These are phyloP conservation scores for Suhomyces atakaporum DNA, from an alignment of 1,139 yeast genomes.

Conservation along the genomic window DNA sequence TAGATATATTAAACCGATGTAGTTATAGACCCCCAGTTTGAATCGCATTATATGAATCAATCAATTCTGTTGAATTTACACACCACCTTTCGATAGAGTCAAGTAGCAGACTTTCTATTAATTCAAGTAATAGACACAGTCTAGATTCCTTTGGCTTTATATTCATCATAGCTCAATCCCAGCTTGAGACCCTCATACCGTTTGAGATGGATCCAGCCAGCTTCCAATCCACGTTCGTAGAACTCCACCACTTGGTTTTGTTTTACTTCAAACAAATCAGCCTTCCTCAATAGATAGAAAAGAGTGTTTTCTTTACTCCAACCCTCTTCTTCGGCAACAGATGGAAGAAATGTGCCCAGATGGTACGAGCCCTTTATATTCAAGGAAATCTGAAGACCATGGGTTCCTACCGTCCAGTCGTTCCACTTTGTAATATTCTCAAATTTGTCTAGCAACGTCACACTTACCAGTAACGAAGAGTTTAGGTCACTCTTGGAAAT, in stretches of 20 bases:
- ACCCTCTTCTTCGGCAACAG: slow-evolving; percentile 85
- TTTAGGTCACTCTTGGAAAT: slow-evolving; percentile 58
- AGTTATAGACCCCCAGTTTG: no score
- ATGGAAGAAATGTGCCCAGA: slow-evolving; percentile 86
- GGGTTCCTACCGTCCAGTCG: slow-evolving; percentile 81
- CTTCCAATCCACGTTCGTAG: slow-evolving; percentile 32
- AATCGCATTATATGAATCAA: no score
- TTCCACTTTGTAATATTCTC: slow-evolving; percentile 48
- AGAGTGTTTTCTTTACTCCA: slow-evolving; percentile 80
- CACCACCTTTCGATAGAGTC: no score
- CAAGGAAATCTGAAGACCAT: slow-evolving; percentile 72
- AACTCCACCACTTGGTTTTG: slow-evolving; percentile 24
- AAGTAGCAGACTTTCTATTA: no score
- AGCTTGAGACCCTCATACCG: slow-evolving; percentile 44
- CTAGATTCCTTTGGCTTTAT: no score
- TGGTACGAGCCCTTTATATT: slow-evolving; percentile 32
- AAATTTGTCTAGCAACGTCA: slow-evolving; percentile 68
- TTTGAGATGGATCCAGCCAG: slow-evolving; percentile 39
- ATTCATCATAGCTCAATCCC: slow-evolving; percentile 31
- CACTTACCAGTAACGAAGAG: slow-evolving; percentile 42
- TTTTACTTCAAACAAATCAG: slow-evolving; percentile 41
- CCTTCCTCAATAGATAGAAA: slow-evolving; percentile 68
- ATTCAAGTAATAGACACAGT: no score
- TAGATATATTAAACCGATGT: no score
- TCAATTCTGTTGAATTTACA: no score